These are phyloP conservation scores for Lantana camara DNA, from an alignment of 257 asterid species.

Conservation along the genomic window DNA sequence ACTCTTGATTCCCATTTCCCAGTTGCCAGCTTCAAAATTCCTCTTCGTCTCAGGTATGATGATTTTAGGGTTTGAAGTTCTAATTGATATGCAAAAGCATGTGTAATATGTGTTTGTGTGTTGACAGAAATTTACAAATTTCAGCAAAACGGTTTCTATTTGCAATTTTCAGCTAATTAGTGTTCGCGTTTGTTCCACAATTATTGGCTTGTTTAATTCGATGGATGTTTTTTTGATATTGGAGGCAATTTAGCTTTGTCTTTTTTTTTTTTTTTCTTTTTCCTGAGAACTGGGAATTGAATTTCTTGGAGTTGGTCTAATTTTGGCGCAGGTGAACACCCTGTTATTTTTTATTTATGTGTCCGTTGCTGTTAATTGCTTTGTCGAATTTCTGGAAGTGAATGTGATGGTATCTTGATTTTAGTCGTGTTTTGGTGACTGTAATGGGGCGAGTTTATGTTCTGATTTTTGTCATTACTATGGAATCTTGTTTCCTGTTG, in stretches of 20 bases:
- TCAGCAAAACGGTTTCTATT: background rate
- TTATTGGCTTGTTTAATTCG: background rate
- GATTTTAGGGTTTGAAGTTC: constrained; percentile 21
- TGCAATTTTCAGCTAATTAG: background rate
- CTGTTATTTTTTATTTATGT: background rate
- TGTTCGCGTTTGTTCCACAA: background rate
- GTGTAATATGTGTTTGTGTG: background rate
- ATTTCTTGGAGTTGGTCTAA: background rate
- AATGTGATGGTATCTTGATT: background rate
- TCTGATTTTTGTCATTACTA: background rate
- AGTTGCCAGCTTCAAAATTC: constrained; percentile 29
- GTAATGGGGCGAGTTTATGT: background rate
- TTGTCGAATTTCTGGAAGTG: constrained; percentile 16
- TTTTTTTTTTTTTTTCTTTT: too few relatives aligned
- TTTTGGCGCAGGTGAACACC: constrained; percentile 1
- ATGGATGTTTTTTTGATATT: too few relatives aligned
- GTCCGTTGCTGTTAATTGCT: constrained; percentile 6
- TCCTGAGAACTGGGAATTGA: constrained; percentile 17
- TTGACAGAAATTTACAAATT: too few relatives aligned
- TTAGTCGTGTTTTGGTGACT: background rate
- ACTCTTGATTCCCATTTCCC: constrained; percentile 7
- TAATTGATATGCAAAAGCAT: background rate
- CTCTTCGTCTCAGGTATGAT: constrained; percentile 32
- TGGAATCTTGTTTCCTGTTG: background rate
- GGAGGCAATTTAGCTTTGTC: background rate